phyloP scores from a whole-genome alignment of 2,329 filamentous ascomycete species.

The Microdochium trichocladiopsis region DNA sequence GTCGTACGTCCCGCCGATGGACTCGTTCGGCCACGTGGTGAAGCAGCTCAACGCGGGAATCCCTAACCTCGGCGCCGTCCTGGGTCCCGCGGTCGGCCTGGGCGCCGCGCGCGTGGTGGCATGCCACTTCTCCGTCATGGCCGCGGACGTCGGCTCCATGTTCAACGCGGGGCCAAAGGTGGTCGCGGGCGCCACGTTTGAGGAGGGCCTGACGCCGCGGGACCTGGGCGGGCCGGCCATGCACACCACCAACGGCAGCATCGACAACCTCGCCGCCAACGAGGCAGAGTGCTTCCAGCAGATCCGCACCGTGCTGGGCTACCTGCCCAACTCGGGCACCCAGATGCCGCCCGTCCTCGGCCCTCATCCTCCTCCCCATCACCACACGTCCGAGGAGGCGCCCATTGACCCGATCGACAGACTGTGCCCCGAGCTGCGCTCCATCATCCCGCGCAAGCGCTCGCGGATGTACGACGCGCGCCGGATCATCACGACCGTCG shows the following conservation, averaged over 20 bases:
- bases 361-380: no score
- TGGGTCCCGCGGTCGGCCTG: slow-evolving; percentile 57
- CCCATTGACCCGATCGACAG: slow-evolving; percentile 40
- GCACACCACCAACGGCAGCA: slow-evolving; percentile 59
- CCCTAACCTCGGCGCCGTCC: slow-evolving; percentile 55
- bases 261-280: slow-evolving; percentile 55
- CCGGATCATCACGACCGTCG: slow-evolving; percentile 47
- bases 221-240: slow-evolving; percentile 54
- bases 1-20: slow-evolving; percentile 53
- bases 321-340: slow-evolving; percentile 49
- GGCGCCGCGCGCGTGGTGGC: slow-evolving; percentile 54
- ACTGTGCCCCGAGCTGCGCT: slow-evolving; percentile 38
- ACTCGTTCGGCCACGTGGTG: slow-evolving; percentile 43
- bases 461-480: slow-evolving; percentile 54
- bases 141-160: slow-evolving; percentile 50
- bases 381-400: slow-evolving; percentile 14
- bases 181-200: slow-evolving; percentile 56
- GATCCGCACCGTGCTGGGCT: slow-evolving; percentile 46
- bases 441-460: slow-evolving; percentile 48
- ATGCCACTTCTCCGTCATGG: slow-evolving; percentile 62
- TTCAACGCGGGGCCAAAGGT: slow-evolving; percentile 61
- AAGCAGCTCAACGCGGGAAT: slow-evolving; percentile 56
- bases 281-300: slow-evolving; percentile 58
- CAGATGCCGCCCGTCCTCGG: slow-evolving; percentile 45
- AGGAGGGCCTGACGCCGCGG: slow-evolving; percentile 51